Evolutionary conservation across 805 yeast species (phyloP).

Genomic region (Kluyveromyces starmeri): DNA sequence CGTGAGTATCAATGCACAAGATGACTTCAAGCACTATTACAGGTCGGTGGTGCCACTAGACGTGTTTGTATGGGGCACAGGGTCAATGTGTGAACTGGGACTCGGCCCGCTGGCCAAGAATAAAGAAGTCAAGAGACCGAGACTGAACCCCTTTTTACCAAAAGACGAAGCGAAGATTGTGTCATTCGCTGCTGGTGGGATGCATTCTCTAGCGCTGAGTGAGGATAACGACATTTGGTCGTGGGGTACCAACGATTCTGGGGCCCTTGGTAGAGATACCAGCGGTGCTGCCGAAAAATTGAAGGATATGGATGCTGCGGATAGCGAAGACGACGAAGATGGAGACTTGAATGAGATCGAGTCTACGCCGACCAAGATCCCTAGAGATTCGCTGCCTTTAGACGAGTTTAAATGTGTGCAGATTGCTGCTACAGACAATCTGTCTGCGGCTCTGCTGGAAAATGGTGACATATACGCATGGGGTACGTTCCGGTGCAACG

Average conservation of each 20-base stretch:
- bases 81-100: constrained; percentile 96
- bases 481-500: constrained; percentile 95
- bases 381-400: constrained; percentile 46
- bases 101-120: constrained; percentile 91
- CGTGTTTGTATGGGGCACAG: constrained; percentile 91
- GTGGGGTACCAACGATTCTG: constrained; percentile 96
- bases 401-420: constrained; percentile 51
- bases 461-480: constrained; percentile 91
- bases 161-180: constrained; percentile 61
- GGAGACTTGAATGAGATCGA: constrained; percentile 85
- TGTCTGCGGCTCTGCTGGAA: constrained; percentile 70
- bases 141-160: constrained; percentile 71
- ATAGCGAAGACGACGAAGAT: constrained; percentile 55
- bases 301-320: constrained; percentile 56
- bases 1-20: constrained; percentile 23
- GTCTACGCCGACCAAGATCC: constrained; percentile 75
- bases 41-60: constrained; percentile 42
- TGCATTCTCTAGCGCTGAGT: constrained; percentile 84
- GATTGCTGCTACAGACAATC: constrained; percentile 84
- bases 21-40: constrained; percentile 29
- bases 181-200: constrained; percentile 90
- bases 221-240: constrained; percentile 78
- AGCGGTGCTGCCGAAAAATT: constrained; percentile 54
- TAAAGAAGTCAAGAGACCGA: constrained; percentile 91
- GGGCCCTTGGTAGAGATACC: constrained; percentile 84